These are phyloP conservation scores for Apiotrichum brassicae DNA, from an alignment of 1,284 basidiomycete genomes.

Conservation along the genomic window DNA sequence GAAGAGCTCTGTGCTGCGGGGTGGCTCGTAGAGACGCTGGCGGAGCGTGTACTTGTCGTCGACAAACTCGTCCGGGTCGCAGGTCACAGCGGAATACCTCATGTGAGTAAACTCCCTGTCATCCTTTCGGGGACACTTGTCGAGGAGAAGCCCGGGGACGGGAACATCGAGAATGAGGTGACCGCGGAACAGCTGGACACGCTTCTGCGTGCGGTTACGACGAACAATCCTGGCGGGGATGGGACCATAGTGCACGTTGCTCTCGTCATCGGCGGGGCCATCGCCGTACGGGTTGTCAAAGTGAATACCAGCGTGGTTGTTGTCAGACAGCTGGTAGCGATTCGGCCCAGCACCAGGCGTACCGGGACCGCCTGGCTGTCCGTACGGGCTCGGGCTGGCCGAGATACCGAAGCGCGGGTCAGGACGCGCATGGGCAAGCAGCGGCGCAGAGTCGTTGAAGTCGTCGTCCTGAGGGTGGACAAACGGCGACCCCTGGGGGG, in stretches of 20 bases:
- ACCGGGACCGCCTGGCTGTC: background rate
- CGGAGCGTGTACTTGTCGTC: slow-evolving; percentile 69
- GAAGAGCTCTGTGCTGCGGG: slow-evolving; percentile 70
- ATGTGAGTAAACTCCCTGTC: slow-evolving; percentile 91
- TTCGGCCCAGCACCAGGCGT: too few relatives aligned
- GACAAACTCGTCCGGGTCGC: slow-evolving; percentile 84
- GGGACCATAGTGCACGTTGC: slow-evolving; percentile 60
- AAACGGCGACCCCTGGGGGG: background rate
- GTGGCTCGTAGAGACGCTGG: slow-evolving; percentile 71
- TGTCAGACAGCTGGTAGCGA: background rate
- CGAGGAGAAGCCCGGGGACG: slow-evolving; percentile 76
- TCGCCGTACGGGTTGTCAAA: slow-evolving; percentile 15
- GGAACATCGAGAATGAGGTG: slow-evolving; percentile 83
- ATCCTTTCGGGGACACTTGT: slow-evolving; percentile 64
- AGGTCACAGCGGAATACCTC: slow-evolving; percentile 88
- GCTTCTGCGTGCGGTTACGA: slow-evolving; percentile 84
- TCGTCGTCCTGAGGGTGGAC: slow-evolving; percentile 25
- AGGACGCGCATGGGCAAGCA: slow-evolving; percentile 29
- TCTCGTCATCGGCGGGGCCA: slow-evolving; percentile 28
- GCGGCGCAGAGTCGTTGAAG: slow-evolving; percentile 35
- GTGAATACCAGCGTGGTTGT: slow-evolving; percentile 1
- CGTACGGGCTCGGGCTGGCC: slow-evolving; percentile 1
- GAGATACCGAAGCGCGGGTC: slow-evolving; percentile 21
- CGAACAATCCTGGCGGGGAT: slow-evolving; percentile 80
- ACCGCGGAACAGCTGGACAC: slow-evolving; percentile 79